These are phyloP conservation scores for Clohesyomyces aquaticus DNA, from an alignment of 495 filamentous ascomycete genomes.

Conservation along the genomic window DNA sequence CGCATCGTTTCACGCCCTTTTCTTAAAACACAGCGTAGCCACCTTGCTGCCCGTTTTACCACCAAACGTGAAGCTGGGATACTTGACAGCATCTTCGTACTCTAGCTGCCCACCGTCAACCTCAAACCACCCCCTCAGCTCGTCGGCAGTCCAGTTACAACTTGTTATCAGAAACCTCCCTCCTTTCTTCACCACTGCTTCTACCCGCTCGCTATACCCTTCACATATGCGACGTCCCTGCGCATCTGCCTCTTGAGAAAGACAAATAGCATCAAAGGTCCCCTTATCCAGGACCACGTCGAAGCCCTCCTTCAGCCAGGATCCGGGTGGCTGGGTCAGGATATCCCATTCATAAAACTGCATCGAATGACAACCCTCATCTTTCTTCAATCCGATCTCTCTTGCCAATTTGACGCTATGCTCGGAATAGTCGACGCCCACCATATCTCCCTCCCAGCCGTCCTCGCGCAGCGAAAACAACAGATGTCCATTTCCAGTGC, in stretches of 20 bases:
- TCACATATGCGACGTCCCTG: conserved; percentile 65
- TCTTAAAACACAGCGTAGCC: conserved; percentile 76
- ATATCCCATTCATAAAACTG: conserved; percentile 80
- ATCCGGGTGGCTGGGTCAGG: conserved; percentile 52
- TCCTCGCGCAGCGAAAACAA: conserved; percentile 67
- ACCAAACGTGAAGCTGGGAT: conserved; percentile 84
- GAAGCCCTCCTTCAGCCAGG: conserved; percentile 55
- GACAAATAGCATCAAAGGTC: conserved; percentile 90
- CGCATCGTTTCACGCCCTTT: conserved; percentile 36
- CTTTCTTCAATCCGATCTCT: conserved; percentile 36
- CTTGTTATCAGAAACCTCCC: conserved; percentile 85
- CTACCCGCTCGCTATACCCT: conserved; percentile 69
- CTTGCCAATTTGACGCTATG: conserved; percentile 72
- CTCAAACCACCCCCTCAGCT: conserved; percentile 77
- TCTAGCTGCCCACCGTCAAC: conserved; percentile 50
- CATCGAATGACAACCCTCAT: conserved; percentile 47
- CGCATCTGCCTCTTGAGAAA: conserved; percentile 64
- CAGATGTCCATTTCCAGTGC: conserved; percentile 90
- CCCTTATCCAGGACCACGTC: conserved; percentile 95
- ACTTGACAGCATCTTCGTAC: conserved; percentile 69
- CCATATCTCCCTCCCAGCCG: conserved; percentile 62
- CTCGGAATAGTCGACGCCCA: conserved; percentile 86
- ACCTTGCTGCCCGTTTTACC: conserved; percentile 84
- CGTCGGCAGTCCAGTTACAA: conserved; percentile 96
- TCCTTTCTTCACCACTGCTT: conserved; percentile 64